Percentiles rank a stretch among this genome's conserved stretches.
phyloP scores from a whole-genome alignment of 768 basidiomycete species.

The Hypholoma sublateritium region DNA sequence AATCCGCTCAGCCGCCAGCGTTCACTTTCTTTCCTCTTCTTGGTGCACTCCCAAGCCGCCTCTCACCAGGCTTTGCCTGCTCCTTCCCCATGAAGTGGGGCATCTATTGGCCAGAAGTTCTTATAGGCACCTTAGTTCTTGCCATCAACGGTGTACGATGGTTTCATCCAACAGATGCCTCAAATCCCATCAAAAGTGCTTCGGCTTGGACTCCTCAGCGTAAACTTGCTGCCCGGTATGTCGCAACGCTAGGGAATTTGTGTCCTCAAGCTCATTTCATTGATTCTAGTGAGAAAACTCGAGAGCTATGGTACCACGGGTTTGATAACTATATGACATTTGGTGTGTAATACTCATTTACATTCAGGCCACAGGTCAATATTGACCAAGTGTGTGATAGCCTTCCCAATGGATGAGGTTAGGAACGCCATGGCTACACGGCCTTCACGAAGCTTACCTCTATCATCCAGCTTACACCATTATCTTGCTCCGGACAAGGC shows the following conservation, averaged over 20 bases:
- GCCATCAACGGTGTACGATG: slow-evolving; percentile 33
- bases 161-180: slow-evolving; percentile 31
- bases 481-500: slow-evolving; percentile 86
- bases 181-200: slow-evolving; percentile 27
- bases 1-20: not conserved
- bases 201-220: slow-evolving; percentile 56
- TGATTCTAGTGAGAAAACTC: slow-evolving; percentile 57
- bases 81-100: slow-evolving; percentile 46
- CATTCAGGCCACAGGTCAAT: not conserved
- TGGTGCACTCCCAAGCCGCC: slow-evolving; percentile 7
- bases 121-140: slow-evolving; percentile 39
- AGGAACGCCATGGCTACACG: slow-evolving; percentile 3
- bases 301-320: slow-evolving; percentile 88
- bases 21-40: not conserved
- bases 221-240: slow-evolving; percentile 58
- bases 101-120: slow-evolving; percentile 51
- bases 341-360: slow-evolving; percentile 41
- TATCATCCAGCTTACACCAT: slow-evolving; percentile 67
- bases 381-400: slow-evolving; percentile 36
- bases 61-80: slow-evolving; percentile 15
- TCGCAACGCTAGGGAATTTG: not conserved
- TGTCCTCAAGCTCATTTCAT: not conserved
- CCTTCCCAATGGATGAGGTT: slow-evolving; percentile 88
- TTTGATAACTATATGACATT: slow-evolving; percentile 85
- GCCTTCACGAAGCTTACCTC: not conserved